Base-by-base conservation (phyloP, 2,329 filamentous ascomycete genomes). In the Monilinia fructigena region DNA sequence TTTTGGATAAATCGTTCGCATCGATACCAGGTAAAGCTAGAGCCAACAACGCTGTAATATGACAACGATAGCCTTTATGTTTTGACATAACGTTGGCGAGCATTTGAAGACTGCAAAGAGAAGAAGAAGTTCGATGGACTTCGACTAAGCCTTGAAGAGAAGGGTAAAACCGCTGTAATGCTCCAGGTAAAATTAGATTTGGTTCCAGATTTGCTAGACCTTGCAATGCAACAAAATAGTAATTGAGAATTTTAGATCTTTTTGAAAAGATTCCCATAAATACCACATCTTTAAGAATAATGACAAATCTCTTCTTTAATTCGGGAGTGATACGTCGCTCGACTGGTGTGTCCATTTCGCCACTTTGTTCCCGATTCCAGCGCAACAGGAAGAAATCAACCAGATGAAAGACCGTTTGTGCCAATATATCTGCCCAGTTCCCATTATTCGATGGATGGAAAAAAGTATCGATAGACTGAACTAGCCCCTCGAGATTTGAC, bases 211-310 rank as follows among this genome's bases (percentile, higher is more conserved):
- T 97, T 2, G 95, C 91, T 64, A 99, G 81, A 65, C 91, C 91
- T 77, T 98, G 94, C 60, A 99, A 82, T 1, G 94, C 92, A 60
- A 91, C 93, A 70, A 97, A 87, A 70, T 94, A 96, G 80, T 93
- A 96, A 77, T 90, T 93, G 76, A 97, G 93, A 3, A 95, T 89
- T 60, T 93, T 93, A 66, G 88, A 89, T 77, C 93, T 97, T 83
- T 99, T 99, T 64, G 93, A 91, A 77, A 97, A 99, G 60, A 99
- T 89, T 38, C 95, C 95, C 93, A 99, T 97, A 77, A 97, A 99
- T 5, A 93, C 92, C 58, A 97, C 94, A 71, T 99, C 95, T 70
- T 89, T 89, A 70, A 99, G 81, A 69, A 92, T 91, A 48, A 93
- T 80, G 40, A 99, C 95, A 75, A 99, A 98, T 55, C 95, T 89